Conservation (phyloP, 768 basidiomycete species). For the Lentinula boryana region DNA sequence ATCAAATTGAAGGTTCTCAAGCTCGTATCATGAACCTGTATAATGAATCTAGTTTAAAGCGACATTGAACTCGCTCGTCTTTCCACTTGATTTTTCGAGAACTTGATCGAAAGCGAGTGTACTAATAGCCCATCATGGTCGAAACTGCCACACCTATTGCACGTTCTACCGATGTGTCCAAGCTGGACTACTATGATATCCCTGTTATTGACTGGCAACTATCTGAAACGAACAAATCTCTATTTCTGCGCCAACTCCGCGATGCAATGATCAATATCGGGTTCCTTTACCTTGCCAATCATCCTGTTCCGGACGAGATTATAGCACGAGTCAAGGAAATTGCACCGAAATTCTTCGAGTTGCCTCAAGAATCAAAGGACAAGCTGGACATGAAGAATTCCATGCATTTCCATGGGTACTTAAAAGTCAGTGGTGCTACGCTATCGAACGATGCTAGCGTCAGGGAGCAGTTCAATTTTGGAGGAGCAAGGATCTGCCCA, state of each 20-base stretch:
- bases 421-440: constrained; percentile 40
- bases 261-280: constrained; percentile 37
- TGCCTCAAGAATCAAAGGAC: constrained; percentile 39
- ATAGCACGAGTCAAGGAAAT: constrained; percentile 34
- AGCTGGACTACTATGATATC: constrained; percentile 6
- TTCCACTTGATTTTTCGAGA: no score
- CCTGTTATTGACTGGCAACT: constrained; percentile 6
- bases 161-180: constrained; percentile 2
- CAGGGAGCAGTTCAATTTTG: constrained; percentile 53
- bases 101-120: no score
- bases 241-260: constrained; percentile 41
- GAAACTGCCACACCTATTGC: neutral
- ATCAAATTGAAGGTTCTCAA: neutral
- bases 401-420: constrained; percentile 50
- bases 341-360: constrained; percentile 41
- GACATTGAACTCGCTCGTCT: no score
- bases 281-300: constrained; percentile 47
- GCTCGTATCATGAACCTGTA: neutral
- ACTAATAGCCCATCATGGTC: neutral
- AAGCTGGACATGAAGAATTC: constrained; percentile 43
- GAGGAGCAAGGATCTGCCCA: constrained; percentile 32
- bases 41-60: no score
- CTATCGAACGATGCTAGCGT: constrained; percentile 43
- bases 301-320: constrained; percentile 31
- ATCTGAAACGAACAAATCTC: constrained; percentile 18